Conservation (phyloP, 2,329 filamentous ascomycete species). For the Myriosclerotinia scirpicola region DNA sequence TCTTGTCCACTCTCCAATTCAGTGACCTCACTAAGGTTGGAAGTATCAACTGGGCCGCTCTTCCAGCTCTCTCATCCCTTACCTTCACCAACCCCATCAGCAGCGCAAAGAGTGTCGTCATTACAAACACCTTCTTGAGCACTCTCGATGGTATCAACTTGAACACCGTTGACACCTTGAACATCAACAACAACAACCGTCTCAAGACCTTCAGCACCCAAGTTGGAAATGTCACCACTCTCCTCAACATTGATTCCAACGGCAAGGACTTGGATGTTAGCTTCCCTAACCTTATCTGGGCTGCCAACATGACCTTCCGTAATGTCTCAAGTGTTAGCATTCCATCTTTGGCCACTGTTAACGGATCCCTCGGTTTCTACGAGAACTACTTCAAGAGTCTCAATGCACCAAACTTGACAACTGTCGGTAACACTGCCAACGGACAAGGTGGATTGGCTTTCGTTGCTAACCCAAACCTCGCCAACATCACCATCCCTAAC, state of each 20-base stretch:
- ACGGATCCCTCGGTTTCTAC: constrained; percentile 81
- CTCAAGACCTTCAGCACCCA: constrained; percentile 75
- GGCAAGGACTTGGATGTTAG: constrained; percentile 66
- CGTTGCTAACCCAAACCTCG: constrained; percentile 59
- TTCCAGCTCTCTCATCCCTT: constrained; percentile 61
- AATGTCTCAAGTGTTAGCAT: constrained; percentile 74
- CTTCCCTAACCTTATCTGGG: constrained; percentile 76
- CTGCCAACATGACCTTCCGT: constrained; percentile 77
- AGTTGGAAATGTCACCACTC: constrained; percentile 70
- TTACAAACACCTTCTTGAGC: constrained; percentile 83
- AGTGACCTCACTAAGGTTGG: constrained; percentile 63
- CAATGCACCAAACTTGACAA: constrained; percentile 68
- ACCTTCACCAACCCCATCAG: constrained; percentile 62
- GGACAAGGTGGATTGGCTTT: constrained; percentile 58
- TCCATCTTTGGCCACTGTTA: constrained; percentile 71
- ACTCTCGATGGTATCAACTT: constrained; percentile 81
- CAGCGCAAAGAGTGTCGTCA: constrained; percentile 65
- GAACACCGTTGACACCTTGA: constrained; percentile 66
- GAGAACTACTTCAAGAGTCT: constrained; percentile 67
- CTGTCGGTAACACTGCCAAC: constrained; percentile 47
- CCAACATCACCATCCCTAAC: constrained; percentile 73
- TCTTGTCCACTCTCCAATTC: constrained; percentile 68
- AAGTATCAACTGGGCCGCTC: constrained; percentile 68
- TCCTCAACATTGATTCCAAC: constrained; percentile 78
- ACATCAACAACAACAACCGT: constrained; percentile 88